phyloP scores from a whole-genome alignment of 2,329 filamentous ascomycete species.

The Akanthomyces lecanii region DNA sequence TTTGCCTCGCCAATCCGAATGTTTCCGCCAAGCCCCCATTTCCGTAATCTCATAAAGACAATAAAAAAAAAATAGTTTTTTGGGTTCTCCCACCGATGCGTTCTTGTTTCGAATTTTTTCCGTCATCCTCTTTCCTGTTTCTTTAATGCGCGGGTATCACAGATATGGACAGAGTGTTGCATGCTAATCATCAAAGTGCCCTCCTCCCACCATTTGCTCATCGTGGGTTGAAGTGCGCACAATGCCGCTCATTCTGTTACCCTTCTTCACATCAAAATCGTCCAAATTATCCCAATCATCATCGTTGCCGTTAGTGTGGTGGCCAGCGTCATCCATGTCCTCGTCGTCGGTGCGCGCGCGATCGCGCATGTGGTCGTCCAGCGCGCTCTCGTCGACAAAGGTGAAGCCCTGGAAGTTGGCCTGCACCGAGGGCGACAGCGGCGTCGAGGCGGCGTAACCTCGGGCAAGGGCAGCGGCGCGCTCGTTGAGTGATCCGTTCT shows the following conservation, averaged over 20 bases:
- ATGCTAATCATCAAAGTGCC: slow-evolving; percentile 59
- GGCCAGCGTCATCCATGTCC: slow-evolving; percentile 53
- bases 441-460: slow-evolving; percentile 84
- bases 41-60: slow-evolving; percentile 10
- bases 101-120: not conserved
- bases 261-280: slow-evolving; percentile 48
- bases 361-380: slow-evolving; percentile 76
- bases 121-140: not conserved
- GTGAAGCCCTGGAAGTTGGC: slow-evolving; percentile 98
- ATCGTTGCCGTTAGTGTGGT: slow-evolving; percentile 32
- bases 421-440: slow-evolving; percentile 90
- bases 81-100: not conserved
- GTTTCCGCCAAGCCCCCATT: not conserved
- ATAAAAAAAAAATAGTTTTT: not conserved
- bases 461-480: slow-evolving; percentile 81
- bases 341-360: slow-evolving; percentile 48
- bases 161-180: slow-evolving; percentile 6
- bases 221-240: slow-evolving; percentile 55
- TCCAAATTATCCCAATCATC: slow-evolving; percentile 57
- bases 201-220: slow-evolving; percentile 59
- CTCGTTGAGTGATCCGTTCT: slow-evolving; percentile 83
- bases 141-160: slow-evolving; percentile 10
- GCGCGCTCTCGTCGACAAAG: slow-evolving; percentile 94
- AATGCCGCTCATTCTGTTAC: slow-evolving; percentile 62
- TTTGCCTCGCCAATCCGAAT: not conserved